These are phyloP conservation scores for Euphorbia peplus DNA, from an alignment of 345 rosid genomes.

Conservation along the genomic window DNA sequence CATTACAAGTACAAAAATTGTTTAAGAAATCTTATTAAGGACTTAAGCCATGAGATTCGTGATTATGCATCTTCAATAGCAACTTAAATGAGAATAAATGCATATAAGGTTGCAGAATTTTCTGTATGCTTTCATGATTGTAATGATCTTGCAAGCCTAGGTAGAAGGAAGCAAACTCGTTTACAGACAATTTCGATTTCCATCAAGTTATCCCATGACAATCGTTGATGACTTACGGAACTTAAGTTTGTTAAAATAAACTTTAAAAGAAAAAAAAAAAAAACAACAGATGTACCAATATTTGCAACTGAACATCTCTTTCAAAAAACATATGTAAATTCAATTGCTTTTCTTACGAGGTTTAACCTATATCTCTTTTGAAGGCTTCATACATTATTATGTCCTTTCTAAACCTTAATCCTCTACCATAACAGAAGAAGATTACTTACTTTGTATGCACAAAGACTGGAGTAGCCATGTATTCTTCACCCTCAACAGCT, in stretches of 20 bases:
- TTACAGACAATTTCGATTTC: background rate
- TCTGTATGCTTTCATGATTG: no score
- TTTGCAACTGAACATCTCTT: background rate
- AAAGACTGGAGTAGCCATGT: slow-evolving; percentile 70
- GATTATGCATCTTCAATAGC: no score
- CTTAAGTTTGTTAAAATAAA: background rate
- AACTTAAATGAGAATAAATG: no score
- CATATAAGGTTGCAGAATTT: no score
- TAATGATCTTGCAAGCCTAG: no score
- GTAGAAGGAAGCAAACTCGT: background rate
- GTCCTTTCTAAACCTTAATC: background rate
- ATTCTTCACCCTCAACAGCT: slow-evolving; percentile 47
- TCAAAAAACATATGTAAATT: no score
- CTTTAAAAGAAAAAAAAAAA: background rate
- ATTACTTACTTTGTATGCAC: slow-evolving; percentile 72
- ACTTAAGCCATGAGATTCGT: background rate
- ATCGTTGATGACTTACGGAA: background rate
- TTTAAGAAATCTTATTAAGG: background rate
- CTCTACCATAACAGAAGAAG: background rate
- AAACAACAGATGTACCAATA: background rate
- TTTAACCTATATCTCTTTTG: background rate
- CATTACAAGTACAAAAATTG: background rate
- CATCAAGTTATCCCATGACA: background rate
- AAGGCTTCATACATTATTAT: background rate
- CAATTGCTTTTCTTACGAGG: background rate